Evolutionary conservation across 345 rosid genomes (phyloP), one percentile per base, ranked within the genome.

Genomic region (Boechera retrofracta): DNA sequence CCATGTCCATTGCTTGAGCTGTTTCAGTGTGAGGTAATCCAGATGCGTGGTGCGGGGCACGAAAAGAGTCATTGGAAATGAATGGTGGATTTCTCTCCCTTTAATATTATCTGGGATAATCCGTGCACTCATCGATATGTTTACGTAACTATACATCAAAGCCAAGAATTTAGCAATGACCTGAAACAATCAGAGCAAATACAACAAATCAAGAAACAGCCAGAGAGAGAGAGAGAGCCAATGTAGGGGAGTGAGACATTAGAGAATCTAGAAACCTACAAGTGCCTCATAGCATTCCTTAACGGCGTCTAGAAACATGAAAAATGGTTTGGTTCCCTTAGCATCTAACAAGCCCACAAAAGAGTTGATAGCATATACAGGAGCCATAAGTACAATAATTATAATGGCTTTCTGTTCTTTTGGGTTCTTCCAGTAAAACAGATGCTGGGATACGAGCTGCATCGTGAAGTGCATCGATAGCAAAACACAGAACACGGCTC

Each of bases 251-350:
- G 21, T 56, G 52, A 65, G 45, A 42, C 0, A 8, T 2, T 58
- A 44, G 52, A 41, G 51, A 45, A 77, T 33, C 59, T 16, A 72
- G 44, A 26, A 41, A 85, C 96, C 44, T 83, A 91, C 98, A 86
- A 94, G 76, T 72, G 98, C 98, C 75, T 92, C 98, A 4, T 94
- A 94, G 73, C 96, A 90, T 32, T 94, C 98, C 80, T 94, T 94
- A 56, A 89, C 55, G 0, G 89, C 82, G 58, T 89, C 92, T 75
- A 94, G 82, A 52, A 94, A 85, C 81, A 81, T 88, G 84, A 89
- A 94, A 80, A 90, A 85, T 0, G 89, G 81, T 79, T 87, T 88
- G 82, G 97, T 92, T 32, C 98, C 98, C 2, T 53, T 83, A 28
- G 88, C 69, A 84, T 92, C 95, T 81, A 90, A 77, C 81, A 94